Percentiles rank a stretch among this genome's conserved stretches.
Conservation (phyloP, 768 basidiomycete species). For the Collybiopsis confluens region DNA sequence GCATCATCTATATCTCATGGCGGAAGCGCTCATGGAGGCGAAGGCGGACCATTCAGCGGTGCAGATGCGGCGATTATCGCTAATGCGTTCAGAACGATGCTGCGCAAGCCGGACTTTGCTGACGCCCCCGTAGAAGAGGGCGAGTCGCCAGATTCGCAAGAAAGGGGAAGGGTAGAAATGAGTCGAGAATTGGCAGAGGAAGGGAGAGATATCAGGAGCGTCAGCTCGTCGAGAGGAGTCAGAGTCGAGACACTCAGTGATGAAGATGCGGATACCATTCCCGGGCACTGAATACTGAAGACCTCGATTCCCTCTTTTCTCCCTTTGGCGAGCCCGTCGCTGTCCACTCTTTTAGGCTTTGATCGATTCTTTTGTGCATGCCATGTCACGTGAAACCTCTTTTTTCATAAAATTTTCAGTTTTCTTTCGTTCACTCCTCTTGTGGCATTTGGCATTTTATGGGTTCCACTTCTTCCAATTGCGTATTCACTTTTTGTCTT, state of each 20-base stretch:
- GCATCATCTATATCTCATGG: constrained; percentile 67
- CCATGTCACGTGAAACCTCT: too few relatives aligned
- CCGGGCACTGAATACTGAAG: constrained; percentile 19
- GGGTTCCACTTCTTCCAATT: too few relatives aligned
- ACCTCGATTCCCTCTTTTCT: not conserved
- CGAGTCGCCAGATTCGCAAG: constrained; percentile 50
- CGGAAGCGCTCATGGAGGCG: constrained; percentile 44
- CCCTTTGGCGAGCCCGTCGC: not conserved
- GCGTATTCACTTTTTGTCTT: constrained; percentile 17
- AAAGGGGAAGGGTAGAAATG: constrained; percentile 35
- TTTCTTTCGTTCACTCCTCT: constrained; percentile 10
- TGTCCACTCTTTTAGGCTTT: not conserved
- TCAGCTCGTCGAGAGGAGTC: constrained; percentile 74
- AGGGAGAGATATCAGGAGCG: constrained; percentile 84
- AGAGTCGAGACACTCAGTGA: constrained; percentile 69
- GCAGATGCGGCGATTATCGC: constrained; percentile 93
- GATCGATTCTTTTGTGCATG: not conserved
- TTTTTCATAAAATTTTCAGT: too few relatives aligned
- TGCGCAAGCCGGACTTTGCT: constrained; percentile 89
- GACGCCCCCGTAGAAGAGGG: constrained; percentile 65
- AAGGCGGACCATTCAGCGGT: constrained; percentile 70
- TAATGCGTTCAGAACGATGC: constrained; percentile 83
- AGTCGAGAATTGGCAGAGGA: constrained; percentile 82
- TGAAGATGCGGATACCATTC: constrained; percentile 39
- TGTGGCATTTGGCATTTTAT: too few relatives aligned